Conservation (phyloP, 139 green algal genomes). For the Astrephomene gubernaculifera region DNA sequence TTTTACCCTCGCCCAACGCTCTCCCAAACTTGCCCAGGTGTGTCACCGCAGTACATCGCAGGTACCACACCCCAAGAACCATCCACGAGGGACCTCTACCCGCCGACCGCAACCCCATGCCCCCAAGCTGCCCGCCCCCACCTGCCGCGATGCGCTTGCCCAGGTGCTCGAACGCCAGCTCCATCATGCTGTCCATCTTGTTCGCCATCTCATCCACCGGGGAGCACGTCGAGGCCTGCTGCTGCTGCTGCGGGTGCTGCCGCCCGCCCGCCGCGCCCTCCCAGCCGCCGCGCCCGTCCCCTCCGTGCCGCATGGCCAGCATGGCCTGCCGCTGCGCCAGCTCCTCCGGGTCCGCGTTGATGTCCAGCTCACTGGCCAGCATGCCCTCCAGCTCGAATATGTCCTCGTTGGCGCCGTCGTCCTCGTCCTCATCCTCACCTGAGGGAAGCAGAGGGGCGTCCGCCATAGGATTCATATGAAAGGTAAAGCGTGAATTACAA, state of each 20-base stretch:
- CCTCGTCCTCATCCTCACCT: slow-evolving; percentile 69
- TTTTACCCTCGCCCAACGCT: too few relatives aligned
- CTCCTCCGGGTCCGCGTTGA: slow-evolving; percentile 54
- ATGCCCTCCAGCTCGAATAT: slow-evolving; percentile 90
- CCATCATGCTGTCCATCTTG: slow-evolving; percentile 93
- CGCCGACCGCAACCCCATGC: too few relatives aligned
- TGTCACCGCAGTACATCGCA: too few relatives aligned
- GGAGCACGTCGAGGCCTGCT: slow-evolving; percentile 10
- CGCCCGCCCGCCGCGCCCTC: slow-evolving; percentile 52
- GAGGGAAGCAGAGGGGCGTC: too few relatives aligned
- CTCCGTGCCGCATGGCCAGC: slow-evolving; percentile 20
- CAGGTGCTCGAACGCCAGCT: slow-evolving; percentile 84
- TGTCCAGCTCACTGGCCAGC: slow-evolving; percentile 69
- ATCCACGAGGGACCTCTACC: too few relatives aligned
- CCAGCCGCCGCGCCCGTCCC: slow-evolving; percentile 67
- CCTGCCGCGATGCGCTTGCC: slow-evolving; percentile 55
- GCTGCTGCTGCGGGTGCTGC: slow-evolving; percentile 17
- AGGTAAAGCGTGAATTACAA: too few relatives aligned
- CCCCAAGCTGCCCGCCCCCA: too few relatives aligned
- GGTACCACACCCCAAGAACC: too few relatives aligned
- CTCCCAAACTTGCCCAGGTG: too few relatives aligned
- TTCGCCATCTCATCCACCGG: slow-evolving; percentile 77
- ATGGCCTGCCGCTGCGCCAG: slow-evolving; percentile 19
- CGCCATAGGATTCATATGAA: too few relatives aligned
- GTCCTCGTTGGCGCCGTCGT: slow-evolving; percentile 73